Evolutionary conservation across 371 early-diverging fungal species (phyloP).

Genomic region (Gilbertella persicaria): DNA sequence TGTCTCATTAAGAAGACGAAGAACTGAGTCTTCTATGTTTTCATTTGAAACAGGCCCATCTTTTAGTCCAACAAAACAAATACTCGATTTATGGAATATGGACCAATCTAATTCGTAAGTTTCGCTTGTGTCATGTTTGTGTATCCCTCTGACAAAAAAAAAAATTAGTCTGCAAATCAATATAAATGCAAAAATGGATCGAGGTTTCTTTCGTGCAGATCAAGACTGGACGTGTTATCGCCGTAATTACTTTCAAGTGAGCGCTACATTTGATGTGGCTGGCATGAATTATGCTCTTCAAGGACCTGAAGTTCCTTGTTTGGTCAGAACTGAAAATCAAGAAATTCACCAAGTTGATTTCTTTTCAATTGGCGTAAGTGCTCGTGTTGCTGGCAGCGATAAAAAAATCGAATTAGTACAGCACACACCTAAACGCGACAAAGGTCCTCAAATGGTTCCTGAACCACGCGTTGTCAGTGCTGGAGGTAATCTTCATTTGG

Average conservation of each 20-base stretch:
- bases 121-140: neutral
- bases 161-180: no score
- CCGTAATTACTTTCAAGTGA: conserved; percentile 90
- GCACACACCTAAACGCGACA: conserved; percentile 91
- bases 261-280: conserved; percentile 63
- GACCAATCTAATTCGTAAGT: conserved; percentile 48
- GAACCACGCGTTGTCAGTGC: conserved; percentile 59
- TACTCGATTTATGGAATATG: conserved; percentile 40
- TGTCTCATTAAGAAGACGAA: conserved; percentile 34
- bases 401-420: conserved; percentile 79
- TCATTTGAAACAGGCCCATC: conserved; percentile 51
- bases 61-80: conserved; percentile 44
- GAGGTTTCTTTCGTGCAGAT: conserved; percentile 77
- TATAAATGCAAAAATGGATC: conserved; percentile 70
- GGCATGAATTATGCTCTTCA: conserved; percentile 44
- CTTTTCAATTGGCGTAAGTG: conserved; percentile 71
- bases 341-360: conserved; percentile 39
- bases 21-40: conserved; percentile 51
- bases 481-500: conserved; percentile 56
- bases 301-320: conserved; percentile 54
- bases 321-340: conserved; percentile 43
- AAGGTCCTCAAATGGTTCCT: conserved; percentile 83
- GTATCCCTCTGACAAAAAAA: no score
- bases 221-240: conserved; percentile 92
- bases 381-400: conserved; percentile 58